These are phyloP conservation scores for Russula compacta DNA, from an alignment of 768 basidiomycete genomes.

Conservation along the genomic window DNA sequence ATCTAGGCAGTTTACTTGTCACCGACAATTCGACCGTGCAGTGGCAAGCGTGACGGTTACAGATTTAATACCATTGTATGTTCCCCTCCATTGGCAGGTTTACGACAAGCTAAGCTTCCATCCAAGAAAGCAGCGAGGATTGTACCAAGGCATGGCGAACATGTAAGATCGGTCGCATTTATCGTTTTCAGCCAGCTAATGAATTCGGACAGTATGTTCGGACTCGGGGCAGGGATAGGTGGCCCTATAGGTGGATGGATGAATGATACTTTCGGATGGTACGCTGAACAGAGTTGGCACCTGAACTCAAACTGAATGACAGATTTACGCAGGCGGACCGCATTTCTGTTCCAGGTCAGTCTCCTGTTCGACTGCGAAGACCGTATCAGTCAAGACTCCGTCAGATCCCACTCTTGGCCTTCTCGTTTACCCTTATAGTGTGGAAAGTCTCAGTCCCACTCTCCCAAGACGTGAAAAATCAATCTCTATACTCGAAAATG, in stretches of 20 bases:
- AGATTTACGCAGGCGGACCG: slow-evolving; percentile 52
- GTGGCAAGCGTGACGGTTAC: slow-evolving; percentile 78
- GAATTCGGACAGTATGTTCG: slow-evolving; percentile 51
- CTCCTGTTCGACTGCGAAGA: slow-evolving; percentile 9
- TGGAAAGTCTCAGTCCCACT: slow-evolving; percentile 72
- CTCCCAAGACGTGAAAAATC: slow-evolving; percentile 55
- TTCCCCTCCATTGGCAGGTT: slow-evolving; percentile 12
- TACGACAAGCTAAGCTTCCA: slow-evolving; percentile 5
- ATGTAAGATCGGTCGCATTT: slow-evolving; percentile 42
- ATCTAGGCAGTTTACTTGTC: neutral
- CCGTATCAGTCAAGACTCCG: neutral
- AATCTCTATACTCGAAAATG: slow-evolving; percentile 52
- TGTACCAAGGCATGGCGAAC: slow-evolving; percentile 89
- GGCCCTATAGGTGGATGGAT: slow-evolving; percentile 80
- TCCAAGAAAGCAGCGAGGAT: slow-evolving; percentile 72
- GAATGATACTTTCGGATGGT: slow-evolving; percentile 83
- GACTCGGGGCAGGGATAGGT: slow-evolving; percentile 72
- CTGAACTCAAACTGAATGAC: neutral
- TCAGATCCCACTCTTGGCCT: slow-evolving; percentile 67
- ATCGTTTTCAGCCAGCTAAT: neutral
- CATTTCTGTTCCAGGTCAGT: slow-evolving; percentile 77
- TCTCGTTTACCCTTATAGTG: slow-evolving; percentile 62
- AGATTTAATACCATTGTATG: slow-evolving; percentile 84
- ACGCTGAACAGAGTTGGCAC: slow-evolving; percentile 23
- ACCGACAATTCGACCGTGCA: slow-evolving; percentile 26